Evolutionary conservation across 1,139 yeast genomes (phyloP).

Genomic region (Kodamaea derodonti): DNA sequence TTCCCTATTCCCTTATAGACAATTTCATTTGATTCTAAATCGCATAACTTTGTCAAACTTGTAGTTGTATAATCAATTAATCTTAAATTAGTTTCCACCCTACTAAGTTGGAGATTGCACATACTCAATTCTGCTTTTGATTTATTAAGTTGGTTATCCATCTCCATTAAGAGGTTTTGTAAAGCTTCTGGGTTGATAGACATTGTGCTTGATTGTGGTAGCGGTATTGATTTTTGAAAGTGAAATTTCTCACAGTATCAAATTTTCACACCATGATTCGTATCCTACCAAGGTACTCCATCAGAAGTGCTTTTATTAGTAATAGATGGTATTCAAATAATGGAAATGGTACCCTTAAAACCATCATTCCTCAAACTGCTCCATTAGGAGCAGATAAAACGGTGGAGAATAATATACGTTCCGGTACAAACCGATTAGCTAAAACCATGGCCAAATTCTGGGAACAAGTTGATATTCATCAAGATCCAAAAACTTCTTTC

Average conservation of each 20-base stretch:
- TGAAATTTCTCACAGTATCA: too few species aligned
- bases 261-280: too few species aligned
- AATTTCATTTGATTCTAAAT: conserved; percentile 30
- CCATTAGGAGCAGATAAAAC: conserved; percentile 37
- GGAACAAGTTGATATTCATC: conserved; percentile 64
- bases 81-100: conserved; percentile 54
- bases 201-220: conserved; percentile 7
- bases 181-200: conserved; percentile 50
- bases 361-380: conserved; percentile 15
- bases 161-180: conserved; percentile 53
- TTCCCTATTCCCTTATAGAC: conserved; percentile 90
- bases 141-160: conserved; percentile 59
- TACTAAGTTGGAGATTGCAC: conserved; percentile 56
- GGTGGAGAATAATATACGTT: conserved; percentile 47
- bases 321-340: conserved; percentile 2
- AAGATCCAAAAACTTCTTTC: conserved; percentile 23
- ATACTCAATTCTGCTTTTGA: conserved; percentile 61
- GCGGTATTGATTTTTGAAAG: neutral
- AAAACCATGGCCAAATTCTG: conserved; percentile 77
- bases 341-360: conserved; percentile 8
- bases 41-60: conserved; percentile 45
- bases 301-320: neutral
- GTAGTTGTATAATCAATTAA: conserved; percentile 54
- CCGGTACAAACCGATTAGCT: conserved; percentile 69
- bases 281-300: too few species aligned